These are phyloP conservation scores for Candida neerlandica DNA, from an alignment of 1,139 yeast genomes.

Conservation along the genomic window DNA sequence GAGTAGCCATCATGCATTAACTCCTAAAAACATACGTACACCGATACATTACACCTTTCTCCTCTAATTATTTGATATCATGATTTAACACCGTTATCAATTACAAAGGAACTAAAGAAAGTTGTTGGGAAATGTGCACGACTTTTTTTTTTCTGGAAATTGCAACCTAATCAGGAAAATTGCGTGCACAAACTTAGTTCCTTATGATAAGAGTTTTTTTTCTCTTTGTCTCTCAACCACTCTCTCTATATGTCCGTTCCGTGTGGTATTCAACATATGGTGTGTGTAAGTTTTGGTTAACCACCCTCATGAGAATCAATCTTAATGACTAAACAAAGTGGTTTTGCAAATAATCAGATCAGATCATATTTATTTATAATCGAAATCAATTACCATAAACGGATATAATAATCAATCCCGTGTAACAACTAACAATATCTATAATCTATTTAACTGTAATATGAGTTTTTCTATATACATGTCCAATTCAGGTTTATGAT, in stretches of 20 bases:
- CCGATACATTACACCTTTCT: too few relatives aligned
- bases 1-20: not conserved
- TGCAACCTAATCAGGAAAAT: constrained; percentile 2
- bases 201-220: not conserved
- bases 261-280: too few relatives aligned
- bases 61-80: not conserved
- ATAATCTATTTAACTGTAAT: not conserved
- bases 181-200: not conserved
- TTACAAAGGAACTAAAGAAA: not conserved
- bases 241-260: too few relatives aligned
- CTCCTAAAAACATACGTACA: not conserved
- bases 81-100: not conserved
- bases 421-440: too few relatives aligned
- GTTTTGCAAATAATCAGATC: not conserved
- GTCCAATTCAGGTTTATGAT: constrained; percentile 15
- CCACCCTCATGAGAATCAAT: too few relatives aligned
- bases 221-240: too few relatives aligned
- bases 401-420: not conserved
- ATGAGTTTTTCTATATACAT: constrained; percentile 5
- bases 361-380: too few relatives aligned
- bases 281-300: too few relatives aligned
- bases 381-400: not conserved
- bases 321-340: too few relatives aligned
- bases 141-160: constrained; percentile 1
- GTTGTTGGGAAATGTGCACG: not conserved